Conservation (phyloP, 208 protist species). For the Porcisia hertigi region DNA sequence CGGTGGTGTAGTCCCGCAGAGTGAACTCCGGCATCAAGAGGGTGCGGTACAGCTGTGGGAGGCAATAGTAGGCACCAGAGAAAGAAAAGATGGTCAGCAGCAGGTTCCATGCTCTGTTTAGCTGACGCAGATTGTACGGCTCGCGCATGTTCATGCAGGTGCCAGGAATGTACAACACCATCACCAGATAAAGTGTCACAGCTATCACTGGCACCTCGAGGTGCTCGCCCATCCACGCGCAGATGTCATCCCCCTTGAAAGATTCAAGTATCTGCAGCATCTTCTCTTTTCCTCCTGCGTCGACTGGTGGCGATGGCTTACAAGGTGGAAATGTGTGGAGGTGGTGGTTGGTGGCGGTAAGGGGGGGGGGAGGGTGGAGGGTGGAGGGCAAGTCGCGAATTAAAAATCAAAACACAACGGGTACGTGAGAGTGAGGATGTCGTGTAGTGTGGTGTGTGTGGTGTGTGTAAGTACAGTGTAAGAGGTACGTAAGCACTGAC, state of each 20-base stretch:
- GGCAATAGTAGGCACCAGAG: conserved; percentile 54
- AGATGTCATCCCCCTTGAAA: conserved; percentile 42
- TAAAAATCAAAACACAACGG: too few species aligned
- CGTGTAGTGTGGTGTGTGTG: too few species aligned
- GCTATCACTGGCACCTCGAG: conserved; percentile 48
- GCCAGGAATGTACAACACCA: conserved; percentile 59
- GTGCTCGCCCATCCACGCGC: conserved; percentile 54
- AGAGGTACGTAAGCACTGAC: too few species aligned
- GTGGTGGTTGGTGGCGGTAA: neutral
- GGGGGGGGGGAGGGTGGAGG: neutral
- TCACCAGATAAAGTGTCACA: conserved; percentile 47
- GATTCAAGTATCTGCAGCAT: neutral
- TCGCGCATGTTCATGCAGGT: conserved; percentile 72
- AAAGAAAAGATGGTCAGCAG: conserved; percentile 79
- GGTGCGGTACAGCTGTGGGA: conserved; percentile 52
- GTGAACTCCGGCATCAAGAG: conserved; percentile 31
- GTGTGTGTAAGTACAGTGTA: too few species aligned
- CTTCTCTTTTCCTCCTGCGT: neutral
- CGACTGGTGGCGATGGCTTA: neutral
- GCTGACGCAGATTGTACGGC: conserved; percentile 47
- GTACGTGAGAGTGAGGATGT: too few species aligned
- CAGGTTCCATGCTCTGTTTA: conserved; percentile 84
- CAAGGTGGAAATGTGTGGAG: neutral
- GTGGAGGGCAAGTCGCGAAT: too few species aligned
- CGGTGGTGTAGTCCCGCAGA: conserved; percentile 30